Percentiles rank a stretch among this genome's conserved stretches.
Conservation (phyloP, 2,329 filamentous ascomycete genomes). For the Phyllosticta capitalensis region DNA sequence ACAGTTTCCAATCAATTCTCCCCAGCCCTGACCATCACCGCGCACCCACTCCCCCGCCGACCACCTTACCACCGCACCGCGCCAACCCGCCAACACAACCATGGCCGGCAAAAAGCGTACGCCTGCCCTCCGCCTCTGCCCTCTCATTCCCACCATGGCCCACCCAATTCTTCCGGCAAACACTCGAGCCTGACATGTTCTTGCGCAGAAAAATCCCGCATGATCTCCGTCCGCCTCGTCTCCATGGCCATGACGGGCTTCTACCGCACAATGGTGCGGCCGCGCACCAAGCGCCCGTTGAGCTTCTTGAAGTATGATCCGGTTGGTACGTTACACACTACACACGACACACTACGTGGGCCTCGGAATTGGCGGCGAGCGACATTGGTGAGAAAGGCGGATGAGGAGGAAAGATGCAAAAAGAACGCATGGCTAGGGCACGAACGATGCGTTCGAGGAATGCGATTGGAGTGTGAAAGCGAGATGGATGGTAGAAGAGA, state of each 20-base stretch:
- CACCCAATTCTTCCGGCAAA: neutral
- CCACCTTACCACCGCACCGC: neutral
- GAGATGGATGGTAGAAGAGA: neutral
- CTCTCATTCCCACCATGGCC: neutral
- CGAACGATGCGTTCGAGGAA: no score
- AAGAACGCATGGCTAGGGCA: no score
- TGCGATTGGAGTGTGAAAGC: neutral
- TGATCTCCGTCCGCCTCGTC: constrained; percentile 85
- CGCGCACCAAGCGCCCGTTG: constrained; percentile 70
- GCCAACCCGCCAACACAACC: neutral
- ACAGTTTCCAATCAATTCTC: neutral
- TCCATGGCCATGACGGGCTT: constrained; percentile 99
- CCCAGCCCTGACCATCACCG: neutral
- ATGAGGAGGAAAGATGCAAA: neutral
- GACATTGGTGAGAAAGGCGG: no score
- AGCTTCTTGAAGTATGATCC: constrained; percentile 99
- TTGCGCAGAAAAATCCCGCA: constrained; percentile 60
- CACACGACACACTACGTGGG: no score
- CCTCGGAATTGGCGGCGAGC: no score
- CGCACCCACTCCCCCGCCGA: no score
- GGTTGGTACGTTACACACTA: constrained; percentile 54
- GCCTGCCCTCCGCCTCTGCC: neutral
- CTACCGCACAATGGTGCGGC: constrained; percentile 84
- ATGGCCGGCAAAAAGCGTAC: neutral
- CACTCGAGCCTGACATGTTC: neutral